Conservation (phyloP, 305 asterid genomes). For the Nicotiana rustica region DNA sequence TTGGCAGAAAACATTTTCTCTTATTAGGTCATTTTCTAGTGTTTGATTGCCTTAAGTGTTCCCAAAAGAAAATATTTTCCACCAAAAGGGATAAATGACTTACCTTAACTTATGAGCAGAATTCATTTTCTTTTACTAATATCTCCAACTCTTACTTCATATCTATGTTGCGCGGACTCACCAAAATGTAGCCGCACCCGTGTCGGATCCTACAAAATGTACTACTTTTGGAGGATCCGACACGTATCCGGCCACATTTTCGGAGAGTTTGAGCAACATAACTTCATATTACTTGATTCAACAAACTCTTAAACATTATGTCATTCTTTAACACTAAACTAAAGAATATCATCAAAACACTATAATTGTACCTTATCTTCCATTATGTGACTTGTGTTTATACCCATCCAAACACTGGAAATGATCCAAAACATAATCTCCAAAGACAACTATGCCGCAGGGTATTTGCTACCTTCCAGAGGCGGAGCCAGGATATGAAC, state of each 20-base stretch:
- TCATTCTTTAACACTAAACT: not conserved
- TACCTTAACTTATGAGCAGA: not conserved
- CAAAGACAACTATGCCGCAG: no score
- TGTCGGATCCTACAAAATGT: no score
- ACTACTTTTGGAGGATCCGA: no score
- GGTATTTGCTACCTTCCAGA: no score
- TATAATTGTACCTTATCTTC: not conserved
- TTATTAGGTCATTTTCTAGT: not conserved
- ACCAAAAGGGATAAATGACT: not conserved
- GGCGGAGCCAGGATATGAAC: no score
- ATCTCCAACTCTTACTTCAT: not conserved
- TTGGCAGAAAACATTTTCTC: not conserved
- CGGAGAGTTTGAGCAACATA: no score
- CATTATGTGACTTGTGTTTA: not conserved
- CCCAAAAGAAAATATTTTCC: not conserved
- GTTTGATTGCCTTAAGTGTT: not conserved
- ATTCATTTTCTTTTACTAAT: not conserved
- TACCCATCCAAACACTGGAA: not conserved
- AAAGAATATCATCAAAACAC: not conserved
- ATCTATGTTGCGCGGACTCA: no score
- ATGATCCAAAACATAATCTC: not conserved
- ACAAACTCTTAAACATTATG: not conserved
- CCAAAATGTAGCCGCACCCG: no score
- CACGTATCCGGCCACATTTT: no score
- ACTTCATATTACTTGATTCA: conserved; percentile 6